Evolutionary conservation across 257 asterid genomes (phyloP).

Genomic region (Solanum bulbocastanum): DNA sequence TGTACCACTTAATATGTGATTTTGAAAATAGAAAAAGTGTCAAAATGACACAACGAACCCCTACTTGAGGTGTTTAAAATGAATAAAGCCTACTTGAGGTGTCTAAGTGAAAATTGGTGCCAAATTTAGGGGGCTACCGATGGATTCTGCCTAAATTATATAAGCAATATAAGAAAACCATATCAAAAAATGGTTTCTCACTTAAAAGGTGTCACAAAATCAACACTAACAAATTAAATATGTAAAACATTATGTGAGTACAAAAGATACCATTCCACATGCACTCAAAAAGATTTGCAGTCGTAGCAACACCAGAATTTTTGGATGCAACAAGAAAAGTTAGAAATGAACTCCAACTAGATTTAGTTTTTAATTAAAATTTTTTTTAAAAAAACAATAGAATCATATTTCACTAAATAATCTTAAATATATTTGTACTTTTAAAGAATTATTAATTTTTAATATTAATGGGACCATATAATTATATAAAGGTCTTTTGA

Average conservation of each 20-base stretch:
- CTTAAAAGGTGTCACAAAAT: background rate
- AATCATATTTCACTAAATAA: background rate
- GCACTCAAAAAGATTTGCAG: background rate
- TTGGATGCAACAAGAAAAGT: background rate
- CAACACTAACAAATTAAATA: background rate
- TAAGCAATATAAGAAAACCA: background rate
- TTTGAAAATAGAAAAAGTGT: too few relatives aligned
- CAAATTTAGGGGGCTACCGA: too few relatives aligned
- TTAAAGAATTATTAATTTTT: too few relatives aligned
- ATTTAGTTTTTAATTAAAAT: too few relatives aligned
- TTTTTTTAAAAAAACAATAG: too few relatives aligned
- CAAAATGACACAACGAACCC: too few relatives aligned
- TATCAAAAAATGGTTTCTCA: background rate
- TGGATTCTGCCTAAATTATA: too few relatives aligned
- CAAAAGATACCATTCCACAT: background rate
- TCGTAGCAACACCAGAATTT: background rate
- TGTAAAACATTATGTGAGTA: background rate
- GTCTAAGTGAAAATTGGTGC: too few relatives aligned
- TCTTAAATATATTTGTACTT: background rate
- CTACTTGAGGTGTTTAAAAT: too few relatives aligned
- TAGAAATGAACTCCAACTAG: background rate
- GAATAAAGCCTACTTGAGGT: too few relatives aligned
- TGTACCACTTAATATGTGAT: too few relatives aligned
- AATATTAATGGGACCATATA: background rate
- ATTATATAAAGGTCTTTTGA: background rate